Base-by-base conservation (phyloP, 345 rosid species). In the Gossypium australe region DNA sequence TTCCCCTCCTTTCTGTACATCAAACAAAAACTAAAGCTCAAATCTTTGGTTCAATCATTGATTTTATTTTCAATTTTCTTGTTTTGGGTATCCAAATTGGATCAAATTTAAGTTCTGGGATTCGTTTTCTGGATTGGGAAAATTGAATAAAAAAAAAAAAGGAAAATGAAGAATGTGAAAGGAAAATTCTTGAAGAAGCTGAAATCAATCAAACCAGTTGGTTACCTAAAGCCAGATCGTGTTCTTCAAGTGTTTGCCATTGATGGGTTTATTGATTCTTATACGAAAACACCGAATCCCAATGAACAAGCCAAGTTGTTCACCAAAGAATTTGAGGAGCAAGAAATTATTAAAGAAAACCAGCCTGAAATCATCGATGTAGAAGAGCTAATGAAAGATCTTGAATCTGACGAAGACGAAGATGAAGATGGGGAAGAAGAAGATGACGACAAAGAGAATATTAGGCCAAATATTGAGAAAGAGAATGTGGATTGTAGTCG, bases 101-200 rank as follows among this genome's bases (percentile, higher is more conserved):
- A 70, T 14, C 34, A 43, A 64, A 63, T 71, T 70, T 71, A 29
- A 29, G 55, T 20, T 18, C 51, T 11, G 29, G 70, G 12, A 3
- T 6, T 66, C 7, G 7, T 44, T 66, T 44, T 2, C 3, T 3
- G 56, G n/a, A 16, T 14, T 13, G 56, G 12, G 11, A 45, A 11
- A 44, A 8, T 17, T 51, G 29, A 16, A n/a, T n/a, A n/a, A 17
- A 65, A 70, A 64, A 57, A 20, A 38, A 53, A 11, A 45, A n/a
- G 7, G 47, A 8, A 38, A 67, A 94, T 92, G 96, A 92, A 90
- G 85, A 88, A 89, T 62, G 72, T 88, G 91, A 92, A 86, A 76
- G 91, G 92, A 71, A 94, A 83, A 73, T 66, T 92, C 9, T 16
- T 87, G 76, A 92, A 89, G 88, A 90, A 85, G 82, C 75, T 90